These are phyloP conservation scores for Fusarium stilboides DNA, from an alignment of 2,329 filamentous ascomycete genomes.

Conservation along the genomic window DNA sequence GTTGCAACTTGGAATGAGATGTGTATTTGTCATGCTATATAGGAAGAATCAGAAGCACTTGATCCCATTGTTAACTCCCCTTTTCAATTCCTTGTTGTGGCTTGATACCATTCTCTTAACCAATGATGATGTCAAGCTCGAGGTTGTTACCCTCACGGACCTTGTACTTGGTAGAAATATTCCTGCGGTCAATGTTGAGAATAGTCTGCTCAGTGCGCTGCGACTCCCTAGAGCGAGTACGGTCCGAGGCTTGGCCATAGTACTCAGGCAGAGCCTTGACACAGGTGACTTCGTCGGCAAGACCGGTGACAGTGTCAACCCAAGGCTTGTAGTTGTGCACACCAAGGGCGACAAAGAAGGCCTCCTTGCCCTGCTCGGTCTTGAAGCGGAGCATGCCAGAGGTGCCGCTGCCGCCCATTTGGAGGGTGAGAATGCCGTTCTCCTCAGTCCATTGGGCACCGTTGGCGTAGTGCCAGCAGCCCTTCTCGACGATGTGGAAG, in stretches of 20 bases:
- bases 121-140: slow-evolving; percentile 40
- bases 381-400: slow-evolving; percentile 43
- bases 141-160: slow-evolving; percentile 36
- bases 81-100: not conserved
- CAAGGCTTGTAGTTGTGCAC: slow-evolving; percentile 45
- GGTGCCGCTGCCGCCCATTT: slow-evolving; percentile 41
- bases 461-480: slow-evolving; percentile 43
- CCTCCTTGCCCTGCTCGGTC: slow-evolving; percentile 40
- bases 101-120: not conserved
- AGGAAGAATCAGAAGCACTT: not conserved
- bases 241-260: slow-evolving; percentile 29
- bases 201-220: slow-evolving; percentile 36
- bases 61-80: not conserved
- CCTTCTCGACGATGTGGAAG: slow-evolving; percentile 40
- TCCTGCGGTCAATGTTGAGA: slow-evolving; percentile 37
- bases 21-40: not conserved
- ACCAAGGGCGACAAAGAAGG: slow-evolving; percentile 38
- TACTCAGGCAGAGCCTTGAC: slow-evolving; percentile 43
- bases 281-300: slow-evolving; percentile 35
- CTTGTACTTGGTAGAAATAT: slow-evolving; percentile 33
- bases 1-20: too few relatives aligned
- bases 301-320: slow-evolving; percentile 38
- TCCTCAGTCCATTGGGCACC: slow-evolving; percentile 31
- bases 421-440: slow-evolving; percentile 23
- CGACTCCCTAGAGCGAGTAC: slow-evolving; percentile 20